Conservation (phyloP, 2,329 filamentous ascomycete species). For the Fusarium tuaranense region DNA sequence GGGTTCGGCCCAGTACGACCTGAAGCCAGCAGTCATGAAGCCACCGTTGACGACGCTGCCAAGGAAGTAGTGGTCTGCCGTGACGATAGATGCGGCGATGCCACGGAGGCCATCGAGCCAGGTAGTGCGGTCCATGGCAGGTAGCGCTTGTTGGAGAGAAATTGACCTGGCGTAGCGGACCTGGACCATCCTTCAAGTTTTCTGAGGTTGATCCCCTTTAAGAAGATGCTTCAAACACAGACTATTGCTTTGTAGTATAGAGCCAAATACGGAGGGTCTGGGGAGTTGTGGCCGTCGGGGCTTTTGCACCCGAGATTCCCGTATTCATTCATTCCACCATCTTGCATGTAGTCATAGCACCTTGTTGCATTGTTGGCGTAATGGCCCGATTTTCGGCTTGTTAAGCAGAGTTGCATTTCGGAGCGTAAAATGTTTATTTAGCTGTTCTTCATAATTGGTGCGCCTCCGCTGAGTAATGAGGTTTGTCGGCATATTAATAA, state of each 20-base stretch:
- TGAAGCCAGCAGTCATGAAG: conserved; percentile 4
- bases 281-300: not conserved
- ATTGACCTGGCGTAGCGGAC: not conserved
- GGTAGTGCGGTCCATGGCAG: conserved; percentile 15
- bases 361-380: not conserved
- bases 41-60: conserved; percentile 16
- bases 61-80: conserved; percentile 25
- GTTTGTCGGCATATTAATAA: not conserved
- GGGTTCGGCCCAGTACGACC: conserved; percentile 23
- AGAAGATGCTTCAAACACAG: not conserved
- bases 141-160: not conserved
- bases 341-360: no score
- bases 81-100: conserved; percentile 23
- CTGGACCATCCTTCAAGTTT: not conserved
- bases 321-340: no score
- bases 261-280: not conserved
- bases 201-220: not conserved
- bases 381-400: not conserved
- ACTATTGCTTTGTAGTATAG: not conserved
- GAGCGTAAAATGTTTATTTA: not conserved
- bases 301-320: no score
- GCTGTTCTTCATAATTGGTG: not conserved
- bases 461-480: not conserved
- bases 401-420: not conserved
- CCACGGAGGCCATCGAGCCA: conserved; percentile 27